Base-by-base conservation (phyloP, 768 basidiomycete genomes). In the Calocybe cyanea region DNA sequence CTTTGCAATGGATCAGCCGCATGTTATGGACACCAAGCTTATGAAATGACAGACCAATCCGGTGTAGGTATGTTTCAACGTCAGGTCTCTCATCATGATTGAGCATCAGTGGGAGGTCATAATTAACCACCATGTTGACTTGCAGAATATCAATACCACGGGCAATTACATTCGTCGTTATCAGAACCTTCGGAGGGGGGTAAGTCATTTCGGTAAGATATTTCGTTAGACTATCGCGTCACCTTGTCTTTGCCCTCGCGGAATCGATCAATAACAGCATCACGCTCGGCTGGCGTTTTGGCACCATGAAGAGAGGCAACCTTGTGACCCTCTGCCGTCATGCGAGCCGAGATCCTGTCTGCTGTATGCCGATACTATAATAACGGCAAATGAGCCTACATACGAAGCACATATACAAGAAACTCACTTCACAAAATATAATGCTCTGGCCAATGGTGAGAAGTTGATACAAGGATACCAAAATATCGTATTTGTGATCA, bases 91-190 rank as follows among this genome's bases (percentile, higher is more conserved):
- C 75, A 50, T 87, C 85, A 11, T 86, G 81, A 57, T 89, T 87
- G 54, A 81, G 85, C 78, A 89, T 81, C 37, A 92, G 69, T 0
- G 94, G 93, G 20, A 96, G 77, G 61, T 97, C 94, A 61, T 98
- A 99, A 69, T 98, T 98, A 65, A 99, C 92, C n/a, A 98, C 95
- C 93, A 99, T 93, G 74, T 97, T 99, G 57, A 99, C 96, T 71
- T 97, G 95, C 45, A 92, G 75, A 59, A 99, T 96, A 58, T 99
- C 96, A 69, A 99, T 98, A 34, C 96, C 96, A 14, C 96, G 84
- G 1, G 96, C 94, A 52, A 98, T 88, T 60, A 99, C 96, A 66
- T 99, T 99, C 31, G 96, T 99, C 42, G 96, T 98, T 62, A 99
- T 99, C 54, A 99, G 70, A 40, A 80, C 77, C 75, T 77, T 20